Base-by-base conservation (phyloP, 2,329 filamentous ascomycete genomes). In the Trichoderma sp. region DNA sequence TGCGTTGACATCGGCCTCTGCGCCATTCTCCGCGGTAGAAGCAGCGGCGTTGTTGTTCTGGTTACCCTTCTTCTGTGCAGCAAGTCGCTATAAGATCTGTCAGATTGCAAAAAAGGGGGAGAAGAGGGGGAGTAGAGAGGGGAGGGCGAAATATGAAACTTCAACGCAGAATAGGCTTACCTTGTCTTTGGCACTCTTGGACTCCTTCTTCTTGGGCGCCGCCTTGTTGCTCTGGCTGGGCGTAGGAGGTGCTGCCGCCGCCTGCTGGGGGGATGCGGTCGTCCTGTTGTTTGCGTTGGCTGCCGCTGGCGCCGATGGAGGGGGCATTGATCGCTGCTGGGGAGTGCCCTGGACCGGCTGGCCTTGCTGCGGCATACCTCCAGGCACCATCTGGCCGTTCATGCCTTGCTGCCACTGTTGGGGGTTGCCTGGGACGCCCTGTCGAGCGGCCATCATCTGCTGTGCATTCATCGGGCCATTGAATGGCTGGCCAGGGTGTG, bases 141-240 rank as follows among this genome's bases (percentile, higher is more conserved):
- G 75, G 60, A 69, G 53, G 70, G 13, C 66, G 52, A 55, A 16
- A 43, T 16, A 5, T 4, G 1, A 4, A 33, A n/a, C 2, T 10
- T 21, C 33, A 19, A 6, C 16, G 21, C 29, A 52, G 21, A 19
- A 49, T 75, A 56, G 75, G 61, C 61, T 71, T 24, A 70, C 91
- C 89, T 93, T 92, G 69, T 81, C 83, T 79, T 90, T 91, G 5
- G 87, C 83, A 71, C 83, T 85, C 79, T 90, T 91, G 5, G 81
- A 82, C 37, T 89, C 88, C 83, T 93, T 92, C 86, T 95, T 95
- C 79, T 93, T 94, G 1, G 91, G 91, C 40, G 88, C 89, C 4
- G 90, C 80, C 83, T 95, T 95, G 76, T 89, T 90, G 1, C 83
- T 79, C 76, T 93, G 91, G 63, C 88, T 89, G 1, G 92, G 92